Evolutionary conservation across 257 asterid species (phyloP).

Genomic region (Fraxinus excelsior): DNA sequence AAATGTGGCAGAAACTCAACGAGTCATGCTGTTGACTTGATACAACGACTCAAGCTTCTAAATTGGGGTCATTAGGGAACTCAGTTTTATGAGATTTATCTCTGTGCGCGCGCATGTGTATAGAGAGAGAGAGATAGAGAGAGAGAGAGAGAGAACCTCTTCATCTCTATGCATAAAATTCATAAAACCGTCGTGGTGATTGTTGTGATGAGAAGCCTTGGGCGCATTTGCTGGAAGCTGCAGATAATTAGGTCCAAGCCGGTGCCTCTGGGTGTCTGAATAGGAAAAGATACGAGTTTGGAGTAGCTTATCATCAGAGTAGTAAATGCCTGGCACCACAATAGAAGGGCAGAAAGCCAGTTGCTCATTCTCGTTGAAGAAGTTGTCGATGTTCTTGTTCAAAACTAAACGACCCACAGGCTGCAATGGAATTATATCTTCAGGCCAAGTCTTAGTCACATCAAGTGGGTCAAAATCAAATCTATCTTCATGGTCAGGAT

Average conservation of each 20-base stretch:
- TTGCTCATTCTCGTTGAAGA: constrained; percentile 55
- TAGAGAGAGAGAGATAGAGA: background rate
- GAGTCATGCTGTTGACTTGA: no score
- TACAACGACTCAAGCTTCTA: no score
- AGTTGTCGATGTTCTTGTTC: constrained; percentile 87
- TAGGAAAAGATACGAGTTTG: constrained; percentile 52
- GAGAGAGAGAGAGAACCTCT: constrained; percentile 25
- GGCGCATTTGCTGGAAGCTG: constrained; percentile 59
- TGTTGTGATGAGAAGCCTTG: constrained; percentile 51
- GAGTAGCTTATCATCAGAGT: constrained; percentile 53
- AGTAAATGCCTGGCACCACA: constrained; percentile 49
- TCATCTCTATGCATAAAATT: constrained; percentile 56
- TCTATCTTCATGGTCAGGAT: constrained; percentile 81
- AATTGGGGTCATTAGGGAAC: no score
- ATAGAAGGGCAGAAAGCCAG: constrained; percentile 56
- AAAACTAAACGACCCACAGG: constrained; percentile 96
- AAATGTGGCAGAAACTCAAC: no score
- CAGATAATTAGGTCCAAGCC: constrained; percentile 56
- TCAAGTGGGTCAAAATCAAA: constrained; percentile 95
- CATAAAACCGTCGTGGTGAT: constrained; percentile 53
- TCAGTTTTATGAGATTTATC: no score
- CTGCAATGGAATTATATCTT: constrained; percentile 86
- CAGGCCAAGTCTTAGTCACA: constrained; percentile 95
- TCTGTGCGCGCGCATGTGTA: no score
- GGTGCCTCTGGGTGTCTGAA: constrained; percentile 51